These are phyloP conservation scores for Fusarium illudens DNA, from an alignment of 2,329 filamentous ascomycete species.

Conservation along the genomic window DNA sequence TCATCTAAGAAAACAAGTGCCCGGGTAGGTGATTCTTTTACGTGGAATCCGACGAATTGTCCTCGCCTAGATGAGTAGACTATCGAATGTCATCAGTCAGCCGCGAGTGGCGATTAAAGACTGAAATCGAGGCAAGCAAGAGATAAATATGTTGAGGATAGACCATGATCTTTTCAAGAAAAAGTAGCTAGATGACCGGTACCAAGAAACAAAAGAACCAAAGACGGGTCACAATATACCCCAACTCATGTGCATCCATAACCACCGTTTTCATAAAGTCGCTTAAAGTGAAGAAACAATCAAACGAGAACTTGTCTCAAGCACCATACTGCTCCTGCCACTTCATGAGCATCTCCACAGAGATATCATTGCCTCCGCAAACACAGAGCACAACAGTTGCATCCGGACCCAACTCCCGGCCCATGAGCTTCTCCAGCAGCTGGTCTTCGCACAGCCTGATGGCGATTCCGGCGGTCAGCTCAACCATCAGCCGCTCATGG, in stretches of 20 bases:
- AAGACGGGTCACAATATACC: background rate
- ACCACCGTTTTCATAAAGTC: background rate
- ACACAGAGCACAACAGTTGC: conserved; percentile 44
- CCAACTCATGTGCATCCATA: background rate
- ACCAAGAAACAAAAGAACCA: accelerated
- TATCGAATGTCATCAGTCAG: too few species aligned
- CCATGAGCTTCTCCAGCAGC: conserved; percentile 25
- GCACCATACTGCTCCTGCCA: conserved; percentile 32
- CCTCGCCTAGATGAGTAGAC: too few species aligned
- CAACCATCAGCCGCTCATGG: conserved; percentile 44
- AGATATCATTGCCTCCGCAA: conserved; percentile 47
- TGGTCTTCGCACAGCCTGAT: conserved; percentile 43
- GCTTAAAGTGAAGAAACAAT: background rate
- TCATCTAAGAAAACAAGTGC: too few species aligned
- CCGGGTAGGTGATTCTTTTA: too few species aligned
- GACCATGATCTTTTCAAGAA: background rate
- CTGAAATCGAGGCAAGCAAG: too few species aligned
- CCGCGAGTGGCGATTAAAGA: too few species aligned
- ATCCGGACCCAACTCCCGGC: conserved; percentile 33
- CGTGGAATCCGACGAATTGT: too few species aligned
- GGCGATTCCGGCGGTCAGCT: conserved; percentile 43
- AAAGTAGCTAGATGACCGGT: background rate
- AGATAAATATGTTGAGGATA: background rate
- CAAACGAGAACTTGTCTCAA: background rate
- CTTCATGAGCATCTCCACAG: conserved; percentile 43